Conservation (phyloP, 805 yeast genomes). For the Nakazawaea peltata region DNA sequence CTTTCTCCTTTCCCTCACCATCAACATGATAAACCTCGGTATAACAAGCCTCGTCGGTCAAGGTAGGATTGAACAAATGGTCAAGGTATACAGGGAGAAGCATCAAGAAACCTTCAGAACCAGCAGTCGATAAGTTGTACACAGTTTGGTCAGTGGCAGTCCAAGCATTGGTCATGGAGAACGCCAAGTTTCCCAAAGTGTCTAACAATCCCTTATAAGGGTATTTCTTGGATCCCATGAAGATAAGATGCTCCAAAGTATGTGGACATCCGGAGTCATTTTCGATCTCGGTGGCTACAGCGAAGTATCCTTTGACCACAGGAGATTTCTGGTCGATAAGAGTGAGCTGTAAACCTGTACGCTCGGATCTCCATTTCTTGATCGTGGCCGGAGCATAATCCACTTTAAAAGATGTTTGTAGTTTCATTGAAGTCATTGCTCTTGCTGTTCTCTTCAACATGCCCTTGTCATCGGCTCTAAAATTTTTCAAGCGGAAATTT, state of each 20-base stretch:
- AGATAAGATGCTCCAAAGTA: conserved; percentile 87
- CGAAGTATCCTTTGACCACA: conserved; percentile 86
- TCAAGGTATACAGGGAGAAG: conserved; percentile 86
- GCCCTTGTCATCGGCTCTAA: too few species aligned
- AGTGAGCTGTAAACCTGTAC: conserved; percentile 80
- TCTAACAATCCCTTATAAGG: conserved; percentile 93
- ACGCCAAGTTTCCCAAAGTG: conserved; percentile 73
- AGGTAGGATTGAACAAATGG: conserved; percentile 75
- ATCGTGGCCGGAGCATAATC: conserved; percentile 69
- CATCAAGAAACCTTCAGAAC: conserved; percentile 88
- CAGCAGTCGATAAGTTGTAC: conserved; percentile 85
- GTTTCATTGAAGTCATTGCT: conserved; percentile 22
- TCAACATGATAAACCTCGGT: conserved; percentile 96
- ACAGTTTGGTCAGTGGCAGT: conserved; percentile 95
- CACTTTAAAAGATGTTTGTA: conserved; percentile 46
- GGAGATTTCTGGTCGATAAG: conserved; percentile 78
- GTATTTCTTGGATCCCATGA: conserved; percentile 85
- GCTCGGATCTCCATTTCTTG: conserved; percentile 67
- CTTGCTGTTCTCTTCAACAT: too few species aligned
- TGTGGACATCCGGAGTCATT: conserved; percentile 93
- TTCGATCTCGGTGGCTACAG: conserved; percentile 87
- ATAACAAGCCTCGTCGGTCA: conserved; percentile 82
- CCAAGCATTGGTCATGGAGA: conserved; percentile 93
- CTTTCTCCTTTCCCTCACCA: conserved; percentile 84
- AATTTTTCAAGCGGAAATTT: too few species aligned